Conservation (phyloP, 2,329 filamentous ascomycete genomes). For the Ceratocystis lukuohia region DNA sequence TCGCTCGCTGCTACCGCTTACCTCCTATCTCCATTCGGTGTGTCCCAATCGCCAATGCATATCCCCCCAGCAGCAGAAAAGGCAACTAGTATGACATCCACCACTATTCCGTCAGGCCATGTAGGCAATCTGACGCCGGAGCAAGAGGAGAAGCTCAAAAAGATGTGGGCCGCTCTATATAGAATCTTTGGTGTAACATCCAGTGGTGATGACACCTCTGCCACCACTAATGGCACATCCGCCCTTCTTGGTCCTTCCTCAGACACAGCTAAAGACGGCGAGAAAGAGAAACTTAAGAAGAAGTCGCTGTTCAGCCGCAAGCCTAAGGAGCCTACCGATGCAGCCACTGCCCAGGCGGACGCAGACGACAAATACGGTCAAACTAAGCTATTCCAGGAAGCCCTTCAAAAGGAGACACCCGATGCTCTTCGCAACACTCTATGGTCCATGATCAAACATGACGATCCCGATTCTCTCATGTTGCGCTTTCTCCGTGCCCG, state of each 20-base stretch:
- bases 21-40: background rate
- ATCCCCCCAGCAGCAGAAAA: background rate
- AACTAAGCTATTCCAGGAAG: constrained; percentile 72
- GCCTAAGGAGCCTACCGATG: constrained; percentile 40
- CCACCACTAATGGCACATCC: constrained; percentile 21
- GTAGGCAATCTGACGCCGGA: constrained; percentile 80
- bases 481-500: constrained; percentile 76
- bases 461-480: constrained; percentile 76
- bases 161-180: constrained; percentile 68
- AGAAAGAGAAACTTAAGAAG: constrained; percentile 63
- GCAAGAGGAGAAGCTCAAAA: constrained; percentile 74
- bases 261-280: constrained; percentile 25
- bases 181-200: constrained; percentile 56
- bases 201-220: background rate
- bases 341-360: constrained; percentile 32
- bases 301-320: constrained; percentile 55
- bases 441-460: constrained; percentile 91
- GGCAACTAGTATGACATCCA: constrained; percentile 21
- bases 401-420: constrained; percentile 60
- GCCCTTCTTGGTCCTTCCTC: constrained; percentile 25
- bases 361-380: constrained; percentile 87
- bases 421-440: constrained; percentile 69
- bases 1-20: background rate
- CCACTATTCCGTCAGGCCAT: constrained; percentile 48
- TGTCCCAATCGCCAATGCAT: background rate